These are phyloP conservation scores for Tolypocladium album DNA, from an alignment of 2,329 filamentous ascomycete species.

Conservation along the genomic window DNA sequence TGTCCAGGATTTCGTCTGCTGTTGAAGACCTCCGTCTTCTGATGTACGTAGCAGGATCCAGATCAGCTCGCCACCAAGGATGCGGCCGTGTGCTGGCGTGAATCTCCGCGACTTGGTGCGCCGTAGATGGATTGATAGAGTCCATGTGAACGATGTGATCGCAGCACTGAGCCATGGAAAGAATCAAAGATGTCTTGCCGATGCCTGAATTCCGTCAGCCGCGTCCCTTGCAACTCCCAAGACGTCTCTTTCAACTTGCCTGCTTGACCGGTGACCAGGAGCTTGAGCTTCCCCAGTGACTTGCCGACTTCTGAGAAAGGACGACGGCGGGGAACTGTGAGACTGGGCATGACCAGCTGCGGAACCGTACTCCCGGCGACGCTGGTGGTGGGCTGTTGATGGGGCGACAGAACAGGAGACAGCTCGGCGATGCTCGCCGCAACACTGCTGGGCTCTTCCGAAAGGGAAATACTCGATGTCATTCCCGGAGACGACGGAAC, in stretches of 20 bases:
- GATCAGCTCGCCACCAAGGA: constrained; percentile 79
- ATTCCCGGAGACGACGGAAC: constrained; percentile 40
- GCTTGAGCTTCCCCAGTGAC: constrained; percentile 73
- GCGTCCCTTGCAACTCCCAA: not conserved
- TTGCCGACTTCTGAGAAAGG: constrained; percentile 86
- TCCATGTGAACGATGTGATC: constrained; percentile 94
- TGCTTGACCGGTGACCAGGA: constrained; percentile 73
- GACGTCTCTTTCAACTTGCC: constrained; percentile 34
- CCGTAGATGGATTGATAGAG: constrained; percentile 32
- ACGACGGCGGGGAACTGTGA: constrained; percentile 77
- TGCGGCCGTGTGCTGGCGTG: constrained; percentile 76
- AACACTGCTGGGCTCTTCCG: constrained; percentile 17
- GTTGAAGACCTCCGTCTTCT: constrained; percentile 47
- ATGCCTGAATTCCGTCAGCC: constrained; percentile 39
- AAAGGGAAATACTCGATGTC: constrained; percentile 34
- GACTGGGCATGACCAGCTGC: constrained; percentile 96
- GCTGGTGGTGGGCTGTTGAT: constrained; percentile 7
- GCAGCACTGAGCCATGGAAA: constrained; percentile 75
- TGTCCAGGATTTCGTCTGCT: constrained; percentile 69
- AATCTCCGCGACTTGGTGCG: constrained; percentile 47
- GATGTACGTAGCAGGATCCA: constrained; percentile 46
- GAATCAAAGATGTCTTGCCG: constrained; percentile 84
- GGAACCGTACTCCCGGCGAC: constrained; percentile 29
- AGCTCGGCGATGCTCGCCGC: constrained; percentile 10
- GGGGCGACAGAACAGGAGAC: constrained; percentile 7